Percentiles rank a stretch among this genome's conserved stretches.
Conservation (phyloP, 148 eudicot genomes). For the Simmondsia chinensis region DNA sequence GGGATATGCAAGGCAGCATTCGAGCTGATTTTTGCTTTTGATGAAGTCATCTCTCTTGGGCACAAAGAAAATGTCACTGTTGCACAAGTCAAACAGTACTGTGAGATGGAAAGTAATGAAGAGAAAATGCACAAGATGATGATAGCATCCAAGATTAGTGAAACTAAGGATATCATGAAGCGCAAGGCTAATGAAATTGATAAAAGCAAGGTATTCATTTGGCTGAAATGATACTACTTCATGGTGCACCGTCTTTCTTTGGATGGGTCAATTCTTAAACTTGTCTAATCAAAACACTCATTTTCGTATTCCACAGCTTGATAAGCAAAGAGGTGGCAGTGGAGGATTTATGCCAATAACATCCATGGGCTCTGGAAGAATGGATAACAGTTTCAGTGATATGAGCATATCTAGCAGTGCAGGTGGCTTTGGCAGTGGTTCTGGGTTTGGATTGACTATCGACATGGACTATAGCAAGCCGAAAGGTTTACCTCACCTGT, state of each 20-base stretch:
- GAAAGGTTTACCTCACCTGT: slow-evolving; percentile 37
- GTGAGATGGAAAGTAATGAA: slow-evolving; percentile 97
- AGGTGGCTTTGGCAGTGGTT: slow-evolving; percentile 58
- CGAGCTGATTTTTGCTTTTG: slow-evolving; percentile 86
- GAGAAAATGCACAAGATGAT: slow-evolving; percentile 86
- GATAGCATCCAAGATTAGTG: slow-evolving; percentile 71
- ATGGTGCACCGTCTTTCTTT: no score
- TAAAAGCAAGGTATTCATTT: slow-evolving; percentile 59
- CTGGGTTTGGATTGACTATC: slow-evolving; percentile 56
- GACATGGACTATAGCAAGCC: slow-evolving; percentile 60
- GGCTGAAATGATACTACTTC: background rate
- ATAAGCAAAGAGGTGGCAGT: slow-evolving; percentile 59
- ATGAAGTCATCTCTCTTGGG: slow-evolving; percentile 79
- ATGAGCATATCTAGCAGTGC: slow-evolving; percentile 45
- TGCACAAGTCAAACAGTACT: slow-evolving; percentile 82
- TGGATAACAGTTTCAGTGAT: slow-evolving; percentile 58
- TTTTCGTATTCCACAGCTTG: slow-evolving; percentile 40
- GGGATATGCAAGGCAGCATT: slow-evolving; percentile 70
- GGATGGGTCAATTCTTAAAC: no score
- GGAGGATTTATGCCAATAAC: slow-evolving; percentile 63
- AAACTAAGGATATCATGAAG: slow-evolving; percentile 87
- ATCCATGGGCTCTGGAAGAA: slow-evolving; percentile 66
- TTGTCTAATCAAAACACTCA: background rate
- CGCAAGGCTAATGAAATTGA: slow-evolving; percentile 86
- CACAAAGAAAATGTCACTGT: slow-evolving; percentile 79